Evolutionary conservation across 805 yeast genomes (phyloP).

Genomic region (Alloascoidea africana): DNA sequence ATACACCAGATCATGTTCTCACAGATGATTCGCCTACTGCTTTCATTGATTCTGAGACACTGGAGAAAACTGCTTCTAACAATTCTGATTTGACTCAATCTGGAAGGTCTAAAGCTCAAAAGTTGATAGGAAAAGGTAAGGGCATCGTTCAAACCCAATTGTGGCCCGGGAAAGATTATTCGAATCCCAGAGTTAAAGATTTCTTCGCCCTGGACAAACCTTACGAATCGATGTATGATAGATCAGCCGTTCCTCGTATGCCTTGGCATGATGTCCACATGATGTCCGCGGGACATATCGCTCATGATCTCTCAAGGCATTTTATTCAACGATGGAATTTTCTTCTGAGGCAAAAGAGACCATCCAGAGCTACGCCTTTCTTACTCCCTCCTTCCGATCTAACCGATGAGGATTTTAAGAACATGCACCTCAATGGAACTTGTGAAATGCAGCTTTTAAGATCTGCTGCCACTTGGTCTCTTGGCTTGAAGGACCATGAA

Average conservation of each 20-base stretch:
- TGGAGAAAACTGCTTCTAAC: conserved; percentile 16
- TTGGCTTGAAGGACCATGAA: conserved; percentile 76
- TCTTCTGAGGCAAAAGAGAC: conserved; percentile 80
- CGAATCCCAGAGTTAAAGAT: conserved; percentile 88
- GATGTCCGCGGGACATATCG: conserved; percentile 89
- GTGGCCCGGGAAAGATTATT: conserved; percentile 95
- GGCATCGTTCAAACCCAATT: no score
- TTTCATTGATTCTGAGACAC: conserved; percentile 18
- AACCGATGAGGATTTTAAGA: conserved; percentile 50
- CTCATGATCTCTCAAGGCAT: conserved; percentile 84
- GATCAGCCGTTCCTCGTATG: conserved; percentile 77
- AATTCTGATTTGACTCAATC: conserved; percentile 2
- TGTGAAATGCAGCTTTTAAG: conserved; percentile 86
- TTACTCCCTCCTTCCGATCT: conserved; percentile 87
- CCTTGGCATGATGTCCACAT: conserved; percentile 99
- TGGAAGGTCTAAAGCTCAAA: conserved; percentile 6
- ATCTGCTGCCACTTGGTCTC: conserved; percentile 87
- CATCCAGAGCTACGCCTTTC: conserved; percentile 85
- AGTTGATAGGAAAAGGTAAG: no score
- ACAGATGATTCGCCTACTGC: conserved; percentile 47
- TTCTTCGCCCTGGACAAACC: conserved; percentile 73
- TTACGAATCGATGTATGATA: conserved; percentile 81
- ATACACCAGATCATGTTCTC: conserved; percentile 89
- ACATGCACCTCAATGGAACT: conserved; percentile 52
- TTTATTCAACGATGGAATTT: conserved; percentile 98